Percentiles rank a stretch among this genome's conserved stretches.
These are phyloP conservation scores for Trichoderma oligosporum DNA, from an alignment of 2,329 filamentous ascomycete species.

Conservation along the genomic window DNA sequence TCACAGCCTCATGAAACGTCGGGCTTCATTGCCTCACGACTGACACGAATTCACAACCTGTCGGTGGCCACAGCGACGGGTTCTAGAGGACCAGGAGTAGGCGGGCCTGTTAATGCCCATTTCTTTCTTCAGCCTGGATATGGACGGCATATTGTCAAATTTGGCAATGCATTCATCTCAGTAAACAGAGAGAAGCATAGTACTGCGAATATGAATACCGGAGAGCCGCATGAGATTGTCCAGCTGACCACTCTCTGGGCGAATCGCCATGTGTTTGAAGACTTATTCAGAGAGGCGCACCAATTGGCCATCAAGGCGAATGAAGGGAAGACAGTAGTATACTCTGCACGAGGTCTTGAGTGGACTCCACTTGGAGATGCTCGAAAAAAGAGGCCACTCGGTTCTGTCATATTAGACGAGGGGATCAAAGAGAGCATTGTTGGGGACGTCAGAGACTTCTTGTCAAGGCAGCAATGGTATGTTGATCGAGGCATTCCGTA, in stretches of 20 bases:
- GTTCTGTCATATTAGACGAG: conserved; percentile 80
- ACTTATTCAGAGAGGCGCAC: conserved; percentile 85
- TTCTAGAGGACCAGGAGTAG: conserved; percentile 54
- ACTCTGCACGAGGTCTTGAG: conserved; percentile 76
- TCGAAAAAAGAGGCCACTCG: conserved; percentile 78
- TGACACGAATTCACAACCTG: conserved; percentile 59
- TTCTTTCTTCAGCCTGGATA: conserved; percentile 91
- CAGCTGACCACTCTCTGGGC: conserved; percentile 89
- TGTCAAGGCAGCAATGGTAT: conserved; percentile 79
- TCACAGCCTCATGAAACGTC: conserved; percentile 68
- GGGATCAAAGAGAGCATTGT: conserved; percentile 81
- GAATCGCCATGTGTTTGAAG: conserved; percentile 83
- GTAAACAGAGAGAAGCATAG: conserved; percentile 83
- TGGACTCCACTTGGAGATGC: conserved; percentile 84
- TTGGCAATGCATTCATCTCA: conserved; percentile 79
- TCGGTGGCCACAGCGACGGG: conserved; percentile 58
- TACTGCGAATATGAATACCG: conserved; percentile 75
- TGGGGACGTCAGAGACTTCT: conserved; percentile 76
- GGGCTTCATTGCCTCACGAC: conserved; percentile 55
- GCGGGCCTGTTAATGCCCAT: conserved; percentile 68
- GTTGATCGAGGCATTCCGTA: conserved; percentile 93
- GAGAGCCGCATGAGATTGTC: conserved; percentile 90
- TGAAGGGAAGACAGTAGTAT: conserved; percentile 91
- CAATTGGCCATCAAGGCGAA: conserved; percentile 71
- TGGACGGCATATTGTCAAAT: conserved; percentile 81